Evolutionary conservation across 1,284 basidiomycete species (phyloP), one percentile per base, ranked within the genome.

Genomic region (Agaricales sp.): DNA sequence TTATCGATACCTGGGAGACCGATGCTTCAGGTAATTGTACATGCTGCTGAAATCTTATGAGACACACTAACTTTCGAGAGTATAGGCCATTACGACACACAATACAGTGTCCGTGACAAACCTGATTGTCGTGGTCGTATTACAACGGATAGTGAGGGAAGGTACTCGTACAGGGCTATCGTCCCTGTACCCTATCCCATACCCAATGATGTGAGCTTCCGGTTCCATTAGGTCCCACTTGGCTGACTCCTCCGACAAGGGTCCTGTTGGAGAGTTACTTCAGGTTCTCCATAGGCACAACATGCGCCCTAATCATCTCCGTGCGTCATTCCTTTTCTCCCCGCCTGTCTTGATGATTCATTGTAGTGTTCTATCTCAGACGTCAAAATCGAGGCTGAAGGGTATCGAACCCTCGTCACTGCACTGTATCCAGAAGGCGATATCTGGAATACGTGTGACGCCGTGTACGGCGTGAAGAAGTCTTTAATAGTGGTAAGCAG

Each of bases 1-100:
- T 74, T 25, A 84, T 92, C 53, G 86, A 92, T 51, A 91, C 87
- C 13, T 92, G 88, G 91, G 89, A 92, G 65, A 82, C 88, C n/a
- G 89, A 92, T 60, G 73, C 71, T 3, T 59, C 77, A 51, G 85
- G 87, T 21, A 43, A 43, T 8, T 43, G 11, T 43, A 8, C 16
- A 11, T 37, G 30, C 30, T 11, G 57, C 61, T 67, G 59, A 81
- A 75, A 56, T n/a, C n/a, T n/a, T n/a, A n/a, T n/a, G 71, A 80
- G 58, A 74, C 66, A 8, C 74, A 80, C 62, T 63, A 64, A 49
- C 43, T 35, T 43, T n/a, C n/a, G n/a, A n/a, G n/a, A n/a, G n/a
- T n/a, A n/a, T n/a, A n/a, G 75, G 80, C 14, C 71, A 67, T 55
- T 82, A 82, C 58, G 79, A 80, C 51, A 75, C 69, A 0, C 75